Base-by-base conservation (phyloP, 306 rosid species). In the Quercus glauca region DNA sequence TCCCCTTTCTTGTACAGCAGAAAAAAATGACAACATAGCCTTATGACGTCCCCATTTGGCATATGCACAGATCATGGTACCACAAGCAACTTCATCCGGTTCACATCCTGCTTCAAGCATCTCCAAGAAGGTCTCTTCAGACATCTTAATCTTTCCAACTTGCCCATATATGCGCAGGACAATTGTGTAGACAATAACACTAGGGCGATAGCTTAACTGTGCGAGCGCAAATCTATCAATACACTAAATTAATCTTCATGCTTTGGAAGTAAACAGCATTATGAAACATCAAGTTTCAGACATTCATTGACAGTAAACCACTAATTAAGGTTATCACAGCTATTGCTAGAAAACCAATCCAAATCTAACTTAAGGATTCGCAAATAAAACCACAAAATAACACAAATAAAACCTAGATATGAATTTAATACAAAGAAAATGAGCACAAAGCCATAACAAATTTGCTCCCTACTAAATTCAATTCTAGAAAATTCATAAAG, bases 11-110 rank as follows among this genome's bases (percentile, higher is more conserved):
- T 83, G 85, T 35, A 95, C 90, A 0, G 99, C 97, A 3, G 99
- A 91, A 79, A 92, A 92, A 79, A 95, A 92, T 8, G 97, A 82
- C 55, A 95, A 73, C 99, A 95, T 92, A 53, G 97, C 88, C 88
- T 87, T 90, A 76, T 92, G 90, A 71, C 88, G 97, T 53, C 97
- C 99, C 99, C 99, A 94, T 85, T 97, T 89, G 17, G 99, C 99
- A 79, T 95, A 95, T 3, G 97, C 85, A 79, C 99, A 95, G 33
- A 95, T 88, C 97, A 94, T 91, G 75, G 99, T 95, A 31, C 99
- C 99, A 67, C 94, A 91, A 72, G 97, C 97, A 80, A 95, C 94
- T 82, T 91, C 93, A 87, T 95, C 99, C 0, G 99, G 94, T 65
- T 95, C 97, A 74, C 93, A 90, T 61, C 91, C 95, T 14, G 58